Percentiles rank a stretch among this genome's conserved stretches.
Evolutionary conservation across 73 alveolate genomes (phyloP).

Genomic region (Paramecium sonneborni): DNA sequence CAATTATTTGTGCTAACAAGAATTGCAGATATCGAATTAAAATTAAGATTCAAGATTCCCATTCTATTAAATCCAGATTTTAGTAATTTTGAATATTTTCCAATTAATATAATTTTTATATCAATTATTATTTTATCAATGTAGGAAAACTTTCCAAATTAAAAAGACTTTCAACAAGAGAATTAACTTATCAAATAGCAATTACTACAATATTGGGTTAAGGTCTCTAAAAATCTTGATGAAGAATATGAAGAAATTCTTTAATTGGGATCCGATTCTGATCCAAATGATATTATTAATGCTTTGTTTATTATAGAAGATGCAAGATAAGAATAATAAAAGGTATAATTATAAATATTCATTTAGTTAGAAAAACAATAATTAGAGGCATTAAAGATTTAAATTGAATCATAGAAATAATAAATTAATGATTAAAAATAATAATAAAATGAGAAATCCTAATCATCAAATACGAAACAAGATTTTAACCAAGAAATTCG

Average conservation of each 20-base stretch:
- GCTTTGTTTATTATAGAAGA: conserved; percentile 41
- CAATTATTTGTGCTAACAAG: not conserved
- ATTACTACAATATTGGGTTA: conserved; percentile 20
- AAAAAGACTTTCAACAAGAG: not conserved
- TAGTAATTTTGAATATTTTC: not conserved
- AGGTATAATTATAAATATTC: not conserved
- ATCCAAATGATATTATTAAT: conserved; percentile 1
- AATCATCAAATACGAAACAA: not conserved
- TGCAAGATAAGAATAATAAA: conserved; percentile 20
- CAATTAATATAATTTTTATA: not conserved
- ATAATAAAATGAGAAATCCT: not conserved
- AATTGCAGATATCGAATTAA: not conserved
- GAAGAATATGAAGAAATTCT: conserved; percentile 41
- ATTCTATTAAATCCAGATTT: not conserved
- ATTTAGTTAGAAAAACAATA: not conserved
- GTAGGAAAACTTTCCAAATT: not conserved
- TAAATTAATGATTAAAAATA: not conserved
- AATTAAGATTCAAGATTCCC: not conserved
- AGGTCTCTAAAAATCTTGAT: not conserved
- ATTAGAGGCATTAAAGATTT: not conserved
- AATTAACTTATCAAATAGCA: not conserved
- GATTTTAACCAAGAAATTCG: not conserved
- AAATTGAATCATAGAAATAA: not conserved
- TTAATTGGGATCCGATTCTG: conserved; percentile 16
- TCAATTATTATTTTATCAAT: too few species aligned